A percentile compares a stretch with the other conserved stretches of the same genome.
Evolutionary conservation across 129 eudicot genomes (phyloP).

Genomic region (Kitagawia praeruptora): DNA sequence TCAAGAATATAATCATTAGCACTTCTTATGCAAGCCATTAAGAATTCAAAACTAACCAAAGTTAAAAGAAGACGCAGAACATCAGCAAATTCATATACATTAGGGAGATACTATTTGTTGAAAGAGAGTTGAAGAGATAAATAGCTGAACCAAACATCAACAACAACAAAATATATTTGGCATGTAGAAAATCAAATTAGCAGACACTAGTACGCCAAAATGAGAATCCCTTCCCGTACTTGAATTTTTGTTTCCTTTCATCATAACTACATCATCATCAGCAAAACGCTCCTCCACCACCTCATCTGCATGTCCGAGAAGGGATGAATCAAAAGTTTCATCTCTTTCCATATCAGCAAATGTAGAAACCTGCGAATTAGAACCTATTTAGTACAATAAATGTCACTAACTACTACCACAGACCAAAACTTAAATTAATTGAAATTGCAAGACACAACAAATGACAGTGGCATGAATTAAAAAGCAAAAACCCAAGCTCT

Average conservation of each 20-base stretch:
- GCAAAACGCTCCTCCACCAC: constrained; percentile 96
- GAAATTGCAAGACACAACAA: no score
- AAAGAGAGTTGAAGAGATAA: neutral
- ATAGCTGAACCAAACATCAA: neutral
- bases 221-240: constrained; percentile 58
- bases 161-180: neutral
- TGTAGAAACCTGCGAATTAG: constrained; percentile 67
- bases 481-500: no score
- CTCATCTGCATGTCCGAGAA: constrained; percentile 93
- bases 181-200: neutral
- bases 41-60: constrained; percentile 39
- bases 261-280: constrained; percentile 89
- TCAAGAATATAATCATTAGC: constrained; percentile 97
- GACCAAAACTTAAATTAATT: neutral
- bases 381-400: neutral
- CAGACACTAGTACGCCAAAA: neutral
- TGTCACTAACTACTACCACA: neutral
- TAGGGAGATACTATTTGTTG: neutral
- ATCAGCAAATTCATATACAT: neutral
- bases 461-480: neutral
- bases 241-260: constrained; percentile 83
- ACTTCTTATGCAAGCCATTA: constrained; percentile 59
- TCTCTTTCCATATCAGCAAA: constrained; percentile 99
- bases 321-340: constrained; percentile 89
- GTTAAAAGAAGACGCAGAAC: neutral